These are phyloP conservation scores for Candida multigemmis DNA, from an alignment of 805 yeast genomes.

Conservation along the genomic window DNA sequence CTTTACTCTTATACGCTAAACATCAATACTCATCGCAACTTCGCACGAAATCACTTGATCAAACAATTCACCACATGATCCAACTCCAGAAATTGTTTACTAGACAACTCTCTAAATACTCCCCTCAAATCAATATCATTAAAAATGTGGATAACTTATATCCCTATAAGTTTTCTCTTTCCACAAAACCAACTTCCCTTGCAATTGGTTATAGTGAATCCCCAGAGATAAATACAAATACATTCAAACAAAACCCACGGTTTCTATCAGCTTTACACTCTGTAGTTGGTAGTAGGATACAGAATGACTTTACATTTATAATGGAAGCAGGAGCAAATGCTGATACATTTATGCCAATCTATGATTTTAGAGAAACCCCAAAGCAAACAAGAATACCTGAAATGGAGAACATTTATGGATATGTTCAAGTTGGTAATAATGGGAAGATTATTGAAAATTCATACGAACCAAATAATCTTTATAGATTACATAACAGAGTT, in stretches of 20 bases:
- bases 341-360: slow-evolving; percentile 55
- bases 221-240: slow-evolving; percentile 6
- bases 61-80: no score
- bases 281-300: slow-evolving; percentile 12
- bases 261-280: slow-evolving; percentile 20
- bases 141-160: no score
- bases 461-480: slow-evolving; percentile 52
- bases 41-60: no score
- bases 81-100: no score
- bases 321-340: slow-evolving; percentile 49
- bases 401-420: slow-evolving; percentile 63
- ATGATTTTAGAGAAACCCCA: slow-evolving; percentile 61
- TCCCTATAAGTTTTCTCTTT: no score
- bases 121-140: no score
- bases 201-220: no score
- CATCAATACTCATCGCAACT: no score
- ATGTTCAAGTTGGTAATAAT: slow-evolving; percentile 45
- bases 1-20: no score
- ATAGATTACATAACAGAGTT: slow-evolving; percentile 33
- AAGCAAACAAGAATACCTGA: slow-evolving; percentile 59
- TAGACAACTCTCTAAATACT: no score
- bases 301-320: slow-evolving; percentile 42
- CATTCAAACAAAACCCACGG: slow-evolving; percentile 13
- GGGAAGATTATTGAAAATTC: slow-evolving; percentile 47
- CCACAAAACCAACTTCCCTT: no score